phyloP scores from a whole-genome alignment of 225 moss, liverwort and hornwort species.

The Sphagnum contortum region DNA sequence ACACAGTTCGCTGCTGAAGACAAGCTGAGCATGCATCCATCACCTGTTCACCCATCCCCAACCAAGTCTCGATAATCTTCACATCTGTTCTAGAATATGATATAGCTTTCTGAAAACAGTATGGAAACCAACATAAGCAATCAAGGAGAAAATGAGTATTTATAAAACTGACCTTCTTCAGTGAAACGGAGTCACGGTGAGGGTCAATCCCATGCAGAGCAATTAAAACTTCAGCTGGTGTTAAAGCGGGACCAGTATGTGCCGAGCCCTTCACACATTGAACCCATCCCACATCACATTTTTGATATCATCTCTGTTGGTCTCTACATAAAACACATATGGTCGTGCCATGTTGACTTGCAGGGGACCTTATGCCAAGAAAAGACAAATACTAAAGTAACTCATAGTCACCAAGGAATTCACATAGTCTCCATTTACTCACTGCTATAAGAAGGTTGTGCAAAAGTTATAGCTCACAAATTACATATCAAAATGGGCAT shows the following conservation, averaged over 20 bases:
- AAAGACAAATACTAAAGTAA: too few relatives aligned
- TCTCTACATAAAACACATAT: neutral
- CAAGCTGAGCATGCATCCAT: constrained; percentile 99
- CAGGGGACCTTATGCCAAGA: too few relatives aligned
- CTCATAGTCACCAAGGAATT: too few relatives aligned
- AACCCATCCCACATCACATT: neutral
- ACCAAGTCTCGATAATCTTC: neutral
- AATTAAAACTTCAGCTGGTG: constrained; percentile 97
- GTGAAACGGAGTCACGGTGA: constrained; percentile 69
- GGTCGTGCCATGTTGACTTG: too few relatives aligned
- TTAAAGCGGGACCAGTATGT: constrained; percentile 85
- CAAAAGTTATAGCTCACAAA: too few relatives aligned
- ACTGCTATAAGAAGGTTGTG: too few relatives aligned
- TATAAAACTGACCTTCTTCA: constrained; percentile 63
- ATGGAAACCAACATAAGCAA: too few relatives aligned
- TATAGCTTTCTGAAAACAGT: too few relatives aligned
- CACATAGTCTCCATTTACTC: too few relatives aligned
- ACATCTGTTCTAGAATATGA: too few relatives aligned
- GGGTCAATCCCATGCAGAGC: constrained; percentile 97
- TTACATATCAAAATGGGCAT: too few relatives aligned
- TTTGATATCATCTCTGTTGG: neutral
- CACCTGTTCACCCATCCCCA: constrained; percentile 31
- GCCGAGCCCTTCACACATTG: constrained; percentile 70
- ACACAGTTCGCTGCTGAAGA: constrained; percentile 93
- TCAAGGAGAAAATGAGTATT: too few relatives aligned